Evolutionary conservation across 2,329 filamentous ascomycete genomes (phyloP).

Genomic region (Ophiocordyceps polyrhachis-furcata): DNA sequence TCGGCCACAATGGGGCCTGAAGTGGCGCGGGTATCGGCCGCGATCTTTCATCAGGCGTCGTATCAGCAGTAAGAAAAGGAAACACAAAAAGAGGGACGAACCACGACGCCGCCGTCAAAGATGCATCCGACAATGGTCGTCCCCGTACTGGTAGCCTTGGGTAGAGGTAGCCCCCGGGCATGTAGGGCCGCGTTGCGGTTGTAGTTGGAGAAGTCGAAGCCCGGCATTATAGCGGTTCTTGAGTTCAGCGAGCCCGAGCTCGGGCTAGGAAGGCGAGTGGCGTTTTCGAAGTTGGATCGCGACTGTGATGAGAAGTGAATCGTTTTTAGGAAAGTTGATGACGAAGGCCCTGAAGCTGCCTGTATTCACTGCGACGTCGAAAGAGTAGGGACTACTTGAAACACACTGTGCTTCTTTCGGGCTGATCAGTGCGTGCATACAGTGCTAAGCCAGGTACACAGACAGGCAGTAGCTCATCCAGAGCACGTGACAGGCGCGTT

Average conservation of each 20-base stretch:
- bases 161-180: conserved; percentile 79
- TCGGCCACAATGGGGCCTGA: conserved; percentile 96
- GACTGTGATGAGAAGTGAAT: conserved; percentile 10
- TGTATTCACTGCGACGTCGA: too few species aligned
- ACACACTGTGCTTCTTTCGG: too few species aligned
- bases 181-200: conserved; percentile 96
- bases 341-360: too few species aligned
- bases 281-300: background rate
- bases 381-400: too few species aligned
- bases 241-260: background rate
- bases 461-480: too few species aligned
- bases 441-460: too few species aligned
- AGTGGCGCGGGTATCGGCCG: conserved; percentile 93
- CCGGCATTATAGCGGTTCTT: conserved; percentile 51
- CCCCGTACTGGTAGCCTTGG: conserved; percentile 95
- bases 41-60: conserved; percentile 42
- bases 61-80: background rate
- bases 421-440: too few species aligned
- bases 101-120: conserved; percentile 89
- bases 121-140: conserved; percentile 98
- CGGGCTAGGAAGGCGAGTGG: too few species aligned
- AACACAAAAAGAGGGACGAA: conserved; percentile 23
- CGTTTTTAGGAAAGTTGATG: too few species aligned
- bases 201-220: conserved; percentile 99
- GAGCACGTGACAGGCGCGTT: too few species aligned